Evolutionary conservation across 352 stramenopile species (phyloP).

Genomic region (Phytophthora palmivora): DNA sequence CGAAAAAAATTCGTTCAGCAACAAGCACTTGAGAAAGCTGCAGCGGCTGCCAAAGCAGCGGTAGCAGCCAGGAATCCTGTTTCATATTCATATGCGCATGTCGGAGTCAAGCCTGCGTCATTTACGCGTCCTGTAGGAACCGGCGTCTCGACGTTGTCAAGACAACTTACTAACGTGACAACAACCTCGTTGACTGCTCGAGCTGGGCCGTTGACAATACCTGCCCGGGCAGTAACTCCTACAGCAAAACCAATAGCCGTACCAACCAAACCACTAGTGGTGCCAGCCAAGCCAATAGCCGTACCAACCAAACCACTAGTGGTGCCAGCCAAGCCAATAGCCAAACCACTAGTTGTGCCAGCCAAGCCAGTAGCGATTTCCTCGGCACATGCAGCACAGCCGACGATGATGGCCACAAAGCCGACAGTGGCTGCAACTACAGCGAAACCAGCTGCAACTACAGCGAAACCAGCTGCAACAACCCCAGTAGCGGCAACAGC

Average conservation of each 20-base stretch:
- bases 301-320: no score
- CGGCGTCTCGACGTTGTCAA: no score
- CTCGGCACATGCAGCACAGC: background rate
- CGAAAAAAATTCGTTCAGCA: slow-evolving; percentile 59
- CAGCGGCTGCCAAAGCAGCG: slow-evolving; percentile 25
- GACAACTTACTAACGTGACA: no score
- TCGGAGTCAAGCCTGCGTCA: slow-evolving; percentile 7
- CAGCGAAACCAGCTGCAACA: background rate
- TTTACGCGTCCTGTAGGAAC: slow-evolving; percentile 1
- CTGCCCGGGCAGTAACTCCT: no score
- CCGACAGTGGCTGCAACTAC: no score
- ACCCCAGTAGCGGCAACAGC: background rate
- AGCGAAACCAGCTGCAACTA: no score
- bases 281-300: no score
- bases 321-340: background rate
- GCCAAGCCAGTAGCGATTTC: no score
- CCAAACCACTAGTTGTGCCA: slow-evolving; percentile 1
- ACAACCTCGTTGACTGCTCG: no score
- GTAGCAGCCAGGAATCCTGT: slow-evolving; percentile 2
- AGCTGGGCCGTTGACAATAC: no score
- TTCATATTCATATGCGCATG: background rate
- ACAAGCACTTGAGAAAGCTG: slow-evolving; percentile 34
- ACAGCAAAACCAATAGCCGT: slow-evolving; percentile 7
- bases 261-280: no score
- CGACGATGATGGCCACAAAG: slow-evolving; percentile 2